A percentile compares a stretch with the other conserved stretches of the same genome.
Conservation (phyloP, 345 rosid genomes). For the Gossypium anomalum region DNA sequence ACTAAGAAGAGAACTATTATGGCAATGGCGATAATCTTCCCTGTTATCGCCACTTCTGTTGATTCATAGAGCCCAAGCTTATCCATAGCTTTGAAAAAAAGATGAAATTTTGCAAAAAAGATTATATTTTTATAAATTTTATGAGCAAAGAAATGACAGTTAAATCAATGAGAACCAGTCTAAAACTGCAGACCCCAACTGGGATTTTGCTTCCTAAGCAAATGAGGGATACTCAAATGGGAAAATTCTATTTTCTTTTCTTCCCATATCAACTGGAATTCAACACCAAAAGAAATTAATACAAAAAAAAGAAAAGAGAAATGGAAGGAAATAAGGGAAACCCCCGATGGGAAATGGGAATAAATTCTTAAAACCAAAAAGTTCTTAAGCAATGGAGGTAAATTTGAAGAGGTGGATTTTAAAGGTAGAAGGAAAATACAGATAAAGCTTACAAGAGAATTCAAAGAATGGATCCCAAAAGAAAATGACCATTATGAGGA, state of each 20-base stretch:
- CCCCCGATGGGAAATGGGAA: neutral
- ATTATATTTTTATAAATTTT: neutral
- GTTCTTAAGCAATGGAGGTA: neutral
- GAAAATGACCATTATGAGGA: slow-evolving; percentile 10
- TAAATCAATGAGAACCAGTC: neutral
- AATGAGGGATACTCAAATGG: neutral
- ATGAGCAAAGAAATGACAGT: too few species aligned
- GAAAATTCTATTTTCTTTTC: neutral
- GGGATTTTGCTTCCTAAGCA: slow-evolving; percentile 4
- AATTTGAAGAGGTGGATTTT: too few species aligned
- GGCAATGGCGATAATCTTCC: slow-evolving; percentile 63
- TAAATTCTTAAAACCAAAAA: neutral
- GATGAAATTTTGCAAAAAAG: neutral
- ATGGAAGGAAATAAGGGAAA: neutral
- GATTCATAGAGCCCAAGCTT: slow-evolving; percentile 29
- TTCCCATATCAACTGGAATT: neutral
- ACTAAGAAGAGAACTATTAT: slow-evolving; percentile 62
- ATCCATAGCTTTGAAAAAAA: slow-evolving; percentile 34
- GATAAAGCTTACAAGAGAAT: neutral
- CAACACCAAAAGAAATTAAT: neutral
- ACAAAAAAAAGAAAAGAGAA: neutral
- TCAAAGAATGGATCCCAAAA: slow-evolving; percentile 11
- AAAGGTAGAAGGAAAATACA: neutral
- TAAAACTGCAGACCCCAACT: slow-evolving; percentile 7
- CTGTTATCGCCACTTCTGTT: slow-evolving; percentile 49